Conservation (phyloP, 2,329 filamentous ascomycete species). For the Sordariomycetes sp. region DNA sequence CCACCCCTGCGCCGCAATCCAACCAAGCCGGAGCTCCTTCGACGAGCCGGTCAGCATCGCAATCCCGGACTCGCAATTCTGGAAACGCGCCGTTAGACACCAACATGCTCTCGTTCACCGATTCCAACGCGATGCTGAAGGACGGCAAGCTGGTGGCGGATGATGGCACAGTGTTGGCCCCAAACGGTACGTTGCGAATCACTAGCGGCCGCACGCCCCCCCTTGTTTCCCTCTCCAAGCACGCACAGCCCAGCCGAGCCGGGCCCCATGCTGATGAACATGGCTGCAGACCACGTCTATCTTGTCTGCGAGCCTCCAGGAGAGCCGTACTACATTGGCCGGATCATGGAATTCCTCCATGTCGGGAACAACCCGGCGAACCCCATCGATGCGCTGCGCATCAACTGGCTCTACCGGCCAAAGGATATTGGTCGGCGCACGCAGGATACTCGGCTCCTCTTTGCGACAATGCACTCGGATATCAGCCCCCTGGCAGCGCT, state of each 20-base stretch:
- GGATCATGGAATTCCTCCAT: conserved; percentile 97
- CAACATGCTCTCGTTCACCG: conserved; percentile 84
- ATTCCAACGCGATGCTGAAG: conserved; percentile 55
- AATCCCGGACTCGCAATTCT: background rate
- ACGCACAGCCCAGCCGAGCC: background rate
- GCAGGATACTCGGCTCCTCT: conserved; percentile 82
- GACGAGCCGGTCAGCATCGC: conserved; percentile 4
- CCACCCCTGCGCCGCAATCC: conserved; percentile 11
- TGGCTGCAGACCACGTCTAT: conserved; percentile 63
- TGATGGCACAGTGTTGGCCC: conserved; percentile 71
- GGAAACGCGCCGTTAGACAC: conserved; percentile 40
- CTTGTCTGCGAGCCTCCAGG: conserved; percentile 94
- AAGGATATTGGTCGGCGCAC: conserved; percentile 91
- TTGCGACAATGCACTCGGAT: conserved; percentile 98
- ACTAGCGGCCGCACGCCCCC: background rate
- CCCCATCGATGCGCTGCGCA: conserved; percentile 75
- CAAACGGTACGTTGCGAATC: conserved; percentile 61
- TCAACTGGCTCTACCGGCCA: conserved; percentile 98
- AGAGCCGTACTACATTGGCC: conserved; percentile 93
- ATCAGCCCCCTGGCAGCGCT: conserved; percentile 85
- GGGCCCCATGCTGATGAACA: background rate
- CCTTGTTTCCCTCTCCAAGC: background rate
- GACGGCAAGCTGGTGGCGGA: conserved; percentile 77
- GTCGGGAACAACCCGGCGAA: conserved; percentile 60
- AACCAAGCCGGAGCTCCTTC: conserved; percentile 1